Base-by-base conservation (phyloP, 345 rosid genomes). In the Citrus hindsii region DNA sequence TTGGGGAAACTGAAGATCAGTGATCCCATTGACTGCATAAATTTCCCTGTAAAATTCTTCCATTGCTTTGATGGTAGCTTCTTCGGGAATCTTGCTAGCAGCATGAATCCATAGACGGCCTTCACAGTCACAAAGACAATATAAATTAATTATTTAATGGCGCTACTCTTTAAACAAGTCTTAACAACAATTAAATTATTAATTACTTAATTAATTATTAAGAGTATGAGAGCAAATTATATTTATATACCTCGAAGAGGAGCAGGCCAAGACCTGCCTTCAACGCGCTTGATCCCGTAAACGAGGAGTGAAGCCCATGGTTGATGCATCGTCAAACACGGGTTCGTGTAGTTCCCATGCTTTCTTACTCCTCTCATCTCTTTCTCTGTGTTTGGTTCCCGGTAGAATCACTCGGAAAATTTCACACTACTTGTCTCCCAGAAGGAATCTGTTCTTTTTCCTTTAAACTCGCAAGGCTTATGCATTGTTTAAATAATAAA, bases 81-180 rank as follows among this genome's bases (percentile, higher is more conserved):
- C 95, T 71, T 96, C 99, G 0, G 97, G 97, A 68, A 94, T 84
- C 85, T 96, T 94, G 79, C 94, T 75, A 25, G 98, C 99, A 67
- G 97, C 97, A 42, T 96, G 98, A 77, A 96, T 94, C 99, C 99
- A 96, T 48, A 96, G 89, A 66, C 98, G 95, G 14, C 99, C 98
- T 95, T 80, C 71, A 53, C 4, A 46, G 1, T 13, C 18, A 46
- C 51, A 33, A 83, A 58, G 27, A 66, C 28, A 69, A 74, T 53
- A 38, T 22, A 33, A 21, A 13, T 46, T 12, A 12, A 13, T 46
- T 46, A 12, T 12, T 46, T 46, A 46, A 46, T 13, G 14, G 0
- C 18, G 51, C 14, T 46, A 46, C 16, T 46, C 3, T 46, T 46
- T 46, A 13, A 46, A 13, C 51, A 46, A 46, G 51, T 12, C 51